Evolutionary conservation across 495 filamentous ascomycete species (phyloP), one percentile per base, ranked within the genome.

Genomic region (Penicillium bovifimosum): DNA sequence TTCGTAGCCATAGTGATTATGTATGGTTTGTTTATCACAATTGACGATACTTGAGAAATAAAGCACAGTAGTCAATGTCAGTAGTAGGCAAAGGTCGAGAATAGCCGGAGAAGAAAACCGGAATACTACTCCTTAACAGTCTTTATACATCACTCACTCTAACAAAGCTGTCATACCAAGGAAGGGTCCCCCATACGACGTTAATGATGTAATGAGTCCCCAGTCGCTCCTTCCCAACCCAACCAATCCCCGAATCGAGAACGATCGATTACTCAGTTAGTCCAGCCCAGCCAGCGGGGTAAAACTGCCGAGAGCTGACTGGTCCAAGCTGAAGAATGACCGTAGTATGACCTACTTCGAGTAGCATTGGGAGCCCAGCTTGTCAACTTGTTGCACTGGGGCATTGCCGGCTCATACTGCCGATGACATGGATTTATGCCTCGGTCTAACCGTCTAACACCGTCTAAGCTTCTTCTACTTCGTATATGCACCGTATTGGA

Each of bases 121-220:
- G 11, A 6, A 11, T 8, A 10, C 4, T 6, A 38, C 27, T 5
- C n/a, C 34, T n/a, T 1, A 10, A 13, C n/a, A 36, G n/a, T 6
- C 18, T 44, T 31, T 53, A 44, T 47, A 46, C 10, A 28, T 26
- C 26, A 48, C n/a, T 14, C 38, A 39, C n/a, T 10, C 33, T 8
- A 9, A 18, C 18, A 47, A 47, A 14, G 3, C 28, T 1, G 11
- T 24, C 28, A 24, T 24, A 24, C 20, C 14, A 39, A 17, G n/a
- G 18, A 32, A 39, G 6, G 11, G n/a, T n/a, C n/a, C n/a, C 2
- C 17, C 11, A 31, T 2, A 20, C 13, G 32, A 44, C 32, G 6
- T 50, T 46, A 47, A 58, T 58, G 55, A 58, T 58, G 55, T 58
- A 58, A 58, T 39, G 4, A 2, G 17, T 6, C 9, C n/a, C 29